Evolutionary conservation across 2,329 filamentous ascomycete species (phyloP).

Genomic region (Diaporthe humulicola): DNA sequence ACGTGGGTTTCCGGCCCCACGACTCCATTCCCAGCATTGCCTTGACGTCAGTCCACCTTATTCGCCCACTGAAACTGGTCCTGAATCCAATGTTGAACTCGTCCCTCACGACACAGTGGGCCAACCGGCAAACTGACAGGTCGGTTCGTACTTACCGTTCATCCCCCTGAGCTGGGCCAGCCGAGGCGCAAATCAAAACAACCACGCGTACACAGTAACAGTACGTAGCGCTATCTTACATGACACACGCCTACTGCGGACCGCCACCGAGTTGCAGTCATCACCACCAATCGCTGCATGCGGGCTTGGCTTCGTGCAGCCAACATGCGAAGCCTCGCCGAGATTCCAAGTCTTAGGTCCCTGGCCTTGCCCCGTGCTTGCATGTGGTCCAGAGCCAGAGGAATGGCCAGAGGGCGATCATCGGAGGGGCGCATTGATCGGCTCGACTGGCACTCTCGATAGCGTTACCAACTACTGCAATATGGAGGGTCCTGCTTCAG

Average conservation of each 20-base stretch:
- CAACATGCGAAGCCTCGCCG: neutral
- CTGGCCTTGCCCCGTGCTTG: constrained; percentile 10
- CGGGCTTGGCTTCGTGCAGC: neutral
- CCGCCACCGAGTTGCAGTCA: neutral
- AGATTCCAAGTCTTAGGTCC: neutral
- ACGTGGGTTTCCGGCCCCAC: constrained; percentile 25
- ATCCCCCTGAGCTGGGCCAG: constrained; percentile 1
- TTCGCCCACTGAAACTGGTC: constrained; percentile 15
- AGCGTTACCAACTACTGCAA: constrained; percentile 25
- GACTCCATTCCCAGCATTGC: constrained; percentile 1
- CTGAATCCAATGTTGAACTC: neutral
- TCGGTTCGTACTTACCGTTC: constrained; percentile 7
- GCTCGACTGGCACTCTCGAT: constrained; percentile 4
- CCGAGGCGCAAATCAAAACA: neutral
- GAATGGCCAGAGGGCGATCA: neutral
- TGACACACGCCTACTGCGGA: neutral
- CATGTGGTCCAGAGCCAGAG: neutral
- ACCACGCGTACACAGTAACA: constrained; percentile 9
- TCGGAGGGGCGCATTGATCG: constrained; percentile 20
- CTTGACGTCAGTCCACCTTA: constrained; percentile 22
- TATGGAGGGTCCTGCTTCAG: constrained; percentile 24
- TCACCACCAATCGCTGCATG: neutral
- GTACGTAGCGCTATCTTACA: neutral
- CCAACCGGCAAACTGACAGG: constrained; percentile 10
- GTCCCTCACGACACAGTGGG: neutral